Base-by-base conservation (phyloP, 306 rosid genomes). In the Dryas octopetala region DNA sequence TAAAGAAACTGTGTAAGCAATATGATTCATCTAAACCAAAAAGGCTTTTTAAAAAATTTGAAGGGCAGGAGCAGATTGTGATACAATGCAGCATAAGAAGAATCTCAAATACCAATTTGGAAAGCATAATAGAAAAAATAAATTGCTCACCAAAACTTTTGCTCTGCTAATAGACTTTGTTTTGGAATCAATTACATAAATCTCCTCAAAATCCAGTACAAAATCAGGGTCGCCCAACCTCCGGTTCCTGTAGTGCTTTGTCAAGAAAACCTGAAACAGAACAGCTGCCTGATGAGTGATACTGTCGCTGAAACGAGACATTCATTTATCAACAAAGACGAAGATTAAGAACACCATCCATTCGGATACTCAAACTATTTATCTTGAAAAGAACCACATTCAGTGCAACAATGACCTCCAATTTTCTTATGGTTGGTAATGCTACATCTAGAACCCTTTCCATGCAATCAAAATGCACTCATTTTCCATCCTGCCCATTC, bases 171-270 rank as follows among this genome's bases (percentile, higher is more conserved):
- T 90, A 48, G 98, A 94, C 83, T 91, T 94, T 49, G 95, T 86
- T 75, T 82, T 91, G 78, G 98, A 94, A 80, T 94, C 95, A 67
- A 94, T 87, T 6, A 91, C 86, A 74, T 94, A 94, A 72, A 91
- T 91, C 86, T 94, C 97, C 84, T 94, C 98, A 10, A 94, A 94
- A 78, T 94, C 98, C 57, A 94, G 85, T 75, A 94, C 89, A 66
- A 94, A 94, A 74, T 94, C 98, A 0, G 91, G 91, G 71, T 91
- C 98, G 17, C 87, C 85, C 70, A 80, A 53, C 78, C 96, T 85
- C 71, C 96, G 83, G 76, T 94, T 94, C 78, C 86, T 86, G 87
- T 87, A 94, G 85, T 94, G 95, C 82, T 94, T 94, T 19, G 94
- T 94, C 92, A 94, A 83, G 86, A 80, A 94, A 19, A 85, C 95